phyloP scores from a whole-genome alignment of 495 filamentous ascomycete species.

The Podospora australis region DNA sequence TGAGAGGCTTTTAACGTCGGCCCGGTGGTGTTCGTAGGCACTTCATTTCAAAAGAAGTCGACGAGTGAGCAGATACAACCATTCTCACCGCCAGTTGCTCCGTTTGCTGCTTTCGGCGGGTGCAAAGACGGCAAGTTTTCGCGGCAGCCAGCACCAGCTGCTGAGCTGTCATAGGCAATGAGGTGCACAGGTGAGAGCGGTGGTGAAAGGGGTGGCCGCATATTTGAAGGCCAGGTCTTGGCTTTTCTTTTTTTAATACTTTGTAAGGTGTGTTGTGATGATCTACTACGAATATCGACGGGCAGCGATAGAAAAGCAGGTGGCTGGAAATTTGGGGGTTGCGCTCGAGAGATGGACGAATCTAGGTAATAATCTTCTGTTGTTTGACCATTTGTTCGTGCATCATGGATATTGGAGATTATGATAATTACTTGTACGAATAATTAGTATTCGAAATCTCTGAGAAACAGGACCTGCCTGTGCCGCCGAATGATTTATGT shows the following conservation, averaged over 20 bases:
- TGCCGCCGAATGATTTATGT: no score
- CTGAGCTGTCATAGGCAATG: conserved; percentile 20
- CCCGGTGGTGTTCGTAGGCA: no score
- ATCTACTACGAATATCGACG: no score
- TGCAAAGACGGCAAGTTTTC: not conserved
- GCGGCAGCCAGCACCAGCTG: conserved; percentile 4
- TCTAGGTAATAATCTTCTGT: no score
- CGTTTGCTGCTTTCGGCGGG: conserved; percentile 8
- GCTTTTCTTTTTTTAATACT: not conserved
- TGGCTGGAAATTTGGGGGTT: not conserved
- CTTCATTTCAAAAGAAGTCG: no score
- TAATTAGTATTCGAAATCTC: not conserved
- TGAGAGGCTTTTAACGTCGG: no score
- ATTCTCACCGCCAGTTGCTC: conserved; percentile 27
- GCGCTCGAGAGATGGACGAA: not conserved
- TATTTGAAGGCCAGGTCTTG: conserved; percentile 17
- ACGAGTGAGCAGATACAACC: no score
- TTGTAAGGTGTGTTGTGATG: not conserved
- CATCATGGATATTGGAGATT: no score
- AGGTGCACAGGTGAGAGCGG: conserved; percentile 13
- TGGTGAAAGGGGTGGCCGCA: conserved; percentile 20
- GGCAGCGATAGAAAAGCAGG: not conserved
- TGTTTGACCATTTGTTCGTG: no score
- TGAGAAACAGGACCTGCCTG: no score
- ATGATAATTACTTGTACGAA: no score